Evolutionary conservation across 73 alveolate species (phyloP).

Genomic region (Paramecium tetraurelia): DNA sequence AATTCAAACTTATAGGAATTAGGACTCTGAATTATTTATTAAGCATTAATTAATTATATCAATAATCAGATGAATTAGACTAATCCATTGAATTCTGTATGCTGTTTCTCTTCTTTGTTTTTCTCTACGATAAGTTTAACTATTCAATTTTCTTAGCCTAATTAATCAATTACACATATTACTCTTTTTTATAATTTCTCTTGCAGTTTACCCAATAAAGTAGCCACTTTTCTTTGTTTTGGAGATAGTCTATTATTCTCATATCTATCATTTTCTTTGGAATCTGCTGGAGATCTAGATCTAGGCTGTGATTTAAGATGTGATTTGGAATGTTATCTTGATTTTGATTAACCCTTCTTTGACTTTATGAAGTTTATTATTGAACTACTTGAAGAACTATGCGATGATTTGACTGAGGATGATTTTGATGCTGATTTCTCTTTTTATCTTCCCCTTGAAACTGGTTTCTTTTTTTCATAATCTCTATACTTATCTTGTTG

Average conservation of each 20-base stretch:
- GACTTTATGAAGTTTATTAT: constrained; percentile 1
- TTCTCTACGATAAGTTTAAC: not conserved
- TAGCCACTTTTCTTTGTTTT: constrained; percentile 15
- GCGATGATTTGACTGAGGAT: not conserved
- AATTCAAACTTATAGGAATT: constrained; percentile 45
- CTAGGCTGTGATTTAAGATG: not conserved
- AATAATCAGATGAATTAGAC: constrained; percentile 18
- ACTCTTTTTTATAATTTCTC: constrained; percentile 44
- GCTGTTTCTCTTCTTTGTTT: not conserved
- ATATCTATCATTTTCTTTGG: not conserved
- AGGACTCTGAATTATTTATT: not conserved
- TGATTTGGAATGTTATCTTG: not conserved
- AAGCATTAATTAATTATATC: not conserved
- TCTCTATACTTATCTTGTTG: not conserved
- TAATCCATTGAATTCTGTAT: not conserved
- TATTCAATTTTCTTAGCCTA: constrained; percentile 3
- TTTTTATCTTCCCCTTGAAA: constrained; percentile 7
- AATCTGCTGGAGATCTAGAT: not conserved
- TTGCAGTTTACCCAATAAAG: not conserved
- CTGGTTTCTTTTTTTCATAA: not conserved
- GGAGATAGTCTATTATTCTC: constrained; percentile 33
- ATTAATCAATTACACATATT: not conserved
- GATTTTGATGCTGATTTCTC: not conserved
- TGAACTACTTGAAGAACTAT: constrained; percentile 12
- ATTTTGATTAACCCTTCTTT: not conserved